phyloP scores from a whole-genome alignment of 805 yeast species.

The Metschnikowia lochheadii region DNA sequence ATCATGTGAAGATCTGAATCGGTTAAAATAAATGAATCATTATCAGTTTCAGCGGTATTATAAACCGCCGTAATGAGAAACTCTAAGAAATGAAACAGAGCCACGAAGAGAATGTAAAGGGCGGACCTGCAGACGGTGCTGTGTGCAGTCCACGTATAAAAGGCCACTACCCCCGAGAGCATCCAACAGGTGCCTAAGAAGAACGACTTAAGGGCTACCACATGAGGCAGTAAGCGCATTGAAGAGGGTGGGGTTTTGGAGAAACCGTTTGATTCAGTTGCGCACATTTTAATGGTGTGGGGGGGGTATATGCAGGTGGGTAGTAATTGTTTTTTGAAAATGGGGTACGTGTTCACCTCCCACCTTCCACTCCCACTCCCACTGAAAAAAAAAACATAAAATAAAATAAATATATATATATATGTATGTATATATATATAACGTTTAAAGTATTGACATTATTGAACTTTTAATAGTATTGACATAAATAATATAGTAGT shows the following conservation, averaged over 20 bases:
- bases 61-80: slow-evolving; percentile 73
- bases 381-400: too few species aligned
- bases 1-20: slow-evolving; percentile 30
- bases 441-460: too few species aligned
- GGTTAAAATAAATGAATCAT: slow-evolving; percentile 47
- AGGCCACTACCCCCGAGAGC: slow-evolving; percentile 5
- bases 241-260: too few species aligned
- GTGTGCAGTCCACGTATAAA: not conserved
- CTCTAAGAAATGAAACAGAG: slow-evolving; percentile 77
- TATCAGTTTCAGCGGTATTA: slow-evolving; percentile 61
- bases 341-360: not conserved
- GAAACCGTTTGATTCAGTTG: too few species aligned
- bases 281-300: too few species aligned
- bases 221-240: slow-evolving; percentile 21
- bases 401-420: too few species aligned
- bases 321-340: too few species aligned
- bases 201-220: slow-evolving; percentile 30
- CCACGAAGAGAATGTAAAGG: slow-evolving; percentile 11
- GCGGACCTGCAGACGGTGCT: slow-evolving; percentile 6
- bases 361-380: too few species aligned
- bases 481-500: too few species aligned
- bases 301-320: not conserved
- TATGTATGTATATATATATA: too few species aligned
- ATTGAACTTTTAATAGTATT: too few species aligned
- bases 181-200: slow-evolving; percentile 28